Base-by-base conservation (phyloP, 352 stramenopile genomes). In the Phytophthora tentaculata region DNA sequence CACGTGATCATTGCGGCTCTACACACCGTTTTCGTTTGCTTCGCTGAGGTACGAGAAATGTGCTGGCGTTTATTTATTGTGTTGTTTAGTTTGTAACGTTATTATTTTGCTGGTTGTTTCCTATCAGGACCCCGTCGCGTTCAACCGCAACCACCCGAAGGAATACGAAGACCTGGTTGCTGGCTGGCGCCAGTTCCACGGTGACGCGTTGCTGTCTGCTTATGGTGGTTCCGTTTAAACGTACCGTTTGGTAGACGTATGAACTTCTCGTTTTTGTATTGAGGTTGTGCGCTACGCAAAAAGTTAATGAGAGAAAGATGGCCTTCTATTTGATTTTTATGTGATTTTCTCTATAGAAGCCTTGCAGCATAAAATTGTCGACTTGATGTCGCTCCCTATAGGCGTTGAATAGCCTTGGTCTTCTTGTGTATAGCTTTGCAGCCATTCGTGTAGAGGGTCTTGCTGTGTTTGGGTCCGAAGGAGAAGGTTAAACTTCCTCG, bases 21-120 rank as follows among this genome's bases (percentile, higher is more conserved):
- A 6, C 88, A 96, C 77, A 96, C 88, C 32, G 74, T 96, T 19
- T 96, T 96, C 65, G 88, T 96, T 47, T 96, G 88, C 73, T 96
- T 96, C 69, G 88, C 88, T 22, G 88, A 96, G 84, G 83, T 91
- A 75, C 17, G 71, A 12, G 2, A 43, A 1, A 2, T 44, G 2
- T 28, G 28, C 5, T 32, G 28, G 28, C 28, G 28, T 32, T 32
- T n/a, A n/a, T 49, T 29, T 43, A 16, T 9, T 41, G 39, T 32
- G 28, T 32, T 8, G 28, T 8, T 8, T 9, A 9, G 28, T 32
- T 9, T 32, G 5, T 81, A 28, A 73, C 43, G 2, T 22, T 64
- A 39, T 26, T 53, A 48, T 55, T 0, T 23, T 39, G 14, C 20
- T 59, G 12, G n/a, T 16, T 26, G 17, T 44, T 14, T n/a, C 24